Conservation (phyloP, 2,329 filamentous ascomycete species). For the Hymenoscyphus occultus region DNA sequence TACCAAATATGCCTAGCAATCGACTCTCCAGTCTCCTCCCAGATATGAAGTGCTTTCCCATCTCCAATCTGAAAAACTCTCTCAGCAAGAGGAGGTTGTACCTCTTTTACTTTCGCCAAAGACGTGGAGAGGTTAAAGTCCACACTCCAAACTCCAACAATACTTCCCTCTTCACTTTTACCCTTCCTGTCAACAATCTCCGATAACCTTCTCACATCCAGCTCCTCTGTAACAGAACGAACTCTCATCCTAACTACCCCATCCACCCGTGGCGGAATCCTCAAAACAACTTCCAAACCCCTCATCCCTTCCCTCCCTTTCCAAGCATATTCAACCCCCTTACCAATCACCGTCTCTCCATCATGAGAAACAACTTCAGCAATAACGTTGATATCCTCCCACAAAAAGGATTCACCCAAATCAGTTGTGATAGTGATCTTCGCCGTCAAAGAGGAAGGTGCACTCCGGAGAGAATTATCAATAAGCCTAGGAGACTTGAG, state of each 20-base stretch:
- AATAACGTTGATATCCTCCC: conserved; percentile 31
- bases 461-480: conserved; percentile 35
- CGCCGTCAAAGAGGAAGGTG: conserved; percentile 40
- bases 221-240: conserved; percentile 15
- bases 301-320: conserved; percentile 30
- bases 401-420: conserved; percentile 46
- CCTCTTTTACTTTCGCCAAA: not conserved
- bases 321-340: conserved; percentile 25
- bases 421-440: conserved; percentile 65
- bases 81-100: conserved; percentile 23
- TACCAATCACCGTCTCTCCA: conserved; percentile 10
- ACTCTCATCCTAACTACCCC: conserved; percentile 23
- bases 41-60: conserved; percentile 42
- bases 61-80: conserved; percentile 21
- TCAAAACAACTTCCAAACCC: conserved; percentile 27
- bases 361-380: conserved; percentile 20
- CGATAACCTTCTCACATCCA: conserved; percentile 16
- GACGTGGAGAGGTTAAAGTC: conserved; percentile 13
- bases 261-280: conserved; percentile 14
- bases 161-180: conserved; percentile 11
- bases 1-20: conserved; percentile 72
- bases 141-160: conserved; percentile 30
- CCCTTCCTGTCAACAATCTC: conserved; percentile 10
- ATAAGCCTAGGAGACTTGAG: conserved; percentile 56
- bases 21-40: conserved; percentile 70